These are phyloP conservation scores for Diplosphaera chodatii DNA, from an alignment of 139 green algal species.

Conservation along the genomic window DNA sequence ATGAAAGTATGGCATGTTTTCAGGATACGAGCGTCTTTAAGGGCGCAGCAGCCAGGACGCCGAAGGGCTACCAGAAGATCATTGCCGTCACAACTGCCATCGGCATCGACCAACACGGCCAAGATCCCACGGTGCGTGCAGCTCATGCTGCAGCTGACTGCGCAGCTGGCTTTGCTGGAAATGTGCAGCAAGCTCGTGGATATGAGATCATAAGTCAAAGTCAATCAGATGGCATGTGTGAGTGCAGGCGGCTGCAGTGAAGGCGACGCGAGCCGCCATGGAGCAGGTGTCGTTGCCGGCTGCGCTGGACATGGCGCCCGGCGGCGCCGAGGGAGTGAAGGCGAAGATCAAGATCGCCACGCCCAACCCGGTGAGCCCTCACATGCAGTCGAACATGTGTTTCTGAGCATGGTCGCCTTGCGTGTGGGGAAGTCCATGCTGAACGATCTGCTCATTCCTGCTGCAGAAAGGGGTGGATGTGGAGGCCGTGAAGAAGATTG, in stretches of 20 bases:
- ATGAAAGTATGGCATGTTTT: no score
- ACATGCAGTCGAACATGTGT: no score
- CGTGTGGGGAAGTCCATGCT: no score
- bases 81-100: background rate
- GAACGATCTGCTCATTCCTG: no score
- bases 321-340: background rate
- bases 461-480: background rate
- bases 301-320: background rate
- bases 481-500: background rate
- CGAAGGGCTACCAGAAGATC: background rate
- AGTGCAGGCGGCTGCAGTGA: background rate
- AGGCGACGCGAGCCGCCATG: background rate
- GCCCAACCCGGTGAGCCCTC: background rate
- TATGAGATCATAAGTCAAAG: no score
- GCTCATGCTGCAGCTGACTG: no score
- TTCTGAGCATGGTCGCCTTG: no score
- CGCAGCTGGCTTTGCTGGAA: no score
- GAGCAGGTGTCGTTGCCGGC: background rate
- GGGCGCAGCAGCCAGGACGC: no score
- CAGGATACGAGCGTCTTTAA: no score
- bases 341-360: background rate
- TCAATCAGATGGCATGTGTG: no score
- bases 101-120: background rate
- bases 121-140: background rate
- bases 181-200: no score